Base-by-base conservation (phyloP, 352 stramenopile species). In the Elongisporangium anandrum region DNA sequence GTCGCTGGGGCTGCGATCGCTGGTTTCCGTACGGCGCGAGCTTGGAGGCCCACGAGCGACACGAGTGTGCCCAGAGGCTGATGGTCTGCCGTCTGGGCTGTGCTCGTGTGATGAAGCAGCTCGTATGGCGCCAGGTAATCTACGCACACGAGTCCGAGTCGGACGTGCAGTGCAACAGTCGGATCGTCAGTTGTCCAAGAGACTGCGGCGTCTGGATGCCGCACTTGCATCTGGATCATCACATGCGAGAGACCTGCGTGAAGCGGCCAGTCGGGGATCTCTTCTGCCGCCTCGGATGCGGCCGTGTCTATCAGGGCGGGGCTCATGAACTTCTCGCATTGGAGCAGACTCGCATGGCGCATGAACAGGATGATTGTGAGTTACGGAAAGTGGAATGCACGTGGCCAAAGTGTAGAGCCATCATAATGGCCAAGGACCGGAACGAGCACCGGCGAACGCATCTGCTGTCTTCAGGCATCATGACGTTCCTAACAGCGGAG, bases 71-170 rank as follows among this genome's bases (percentile, higher is more conserved):
- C 2, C 75, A 79, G 2, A 75, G 83, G 1, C 70, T 85, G 13
- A 79, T 89, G 73, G 51, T 89, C 9, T 93, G 84, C 49, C 81
- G 81, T 4, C 66, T 93, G 13, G 81, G 84, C 21, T 93, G 84
- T 41, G 70, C 67, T 13, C 57, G 73, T 16, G 61, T 88, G 6
- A 65, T 70, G 23, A 78, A 89, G 54, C 67, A 76, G 17, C 61
- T 66, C 16, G 39, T 70, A 19, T 93, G 84, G 84, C 63, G 74
- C 19, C 56, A 59, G 16, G 56, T 65, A 13, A 85, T 90, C 24
- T 73, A 75, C 23, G 71, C 74, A 9, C 84, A 93, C 61, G 84
- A 93, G 59, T 67, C 61, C 9, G 63, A 78, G 22, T 53, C 70
- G 10, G 52, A 62, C 9, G 68, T 67, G n/a, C 50, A 77, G 20